phyloP scores from a whole-genome alignment of 169 alveolate genomes.

The Cryptosporidium baileyi region DNA sequence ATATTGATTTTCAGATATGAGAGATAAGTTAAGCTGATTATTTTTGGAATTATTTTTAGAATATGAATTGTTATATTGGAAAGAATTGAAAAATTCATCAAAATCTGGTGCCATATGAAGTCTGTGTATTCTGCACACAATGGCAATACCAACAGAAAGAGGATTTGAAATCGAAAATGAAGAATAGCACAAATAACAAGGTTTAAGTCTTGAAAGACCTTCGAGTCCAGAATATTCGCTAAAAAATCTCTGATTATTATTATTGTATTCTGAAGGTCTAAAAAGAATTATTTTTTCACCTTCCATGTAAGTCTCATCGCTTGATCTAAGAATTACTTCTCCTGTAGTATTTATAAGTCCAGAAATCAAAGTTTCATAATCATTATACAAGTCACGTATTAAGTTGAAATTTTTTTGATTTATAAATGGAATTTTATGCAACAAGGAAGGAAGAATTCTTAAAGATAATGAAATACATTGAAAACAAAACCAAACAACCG shows the following conservation, averaged over 20 bases:
- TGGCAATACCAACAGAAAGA: constrained; percentile 28
- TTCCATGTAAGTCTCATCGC: constrained; percentile 33
- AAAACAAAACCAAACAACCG: constrained; percentile 44
- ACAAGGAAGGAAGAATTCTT: constrained; percentile 36
- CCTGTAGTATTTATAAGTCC: constrained; percentile 25
- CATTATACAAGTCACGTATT: not conserved
- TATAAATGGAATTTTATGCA: not conserved
- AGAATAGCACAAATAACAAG: constrained; percentile 59
- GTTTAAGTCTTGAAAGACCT: constrained; percentile 53
- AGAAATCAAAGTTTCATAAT: not conserved
- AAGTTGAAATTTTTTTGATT: not conserved
- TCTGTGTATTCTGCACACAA: constrained; percentile 57
- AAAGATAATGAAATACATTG: constrained; percentile 32
- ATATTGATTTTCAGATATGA: constrained; percentile 6
- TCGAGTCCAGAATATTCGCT: constrained; percentile 35
- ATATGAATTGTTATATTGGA: constrained; percentile 25
- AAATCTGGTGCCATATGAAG: constrained; percentile 60
- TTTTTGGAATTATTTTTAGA: not conserved
- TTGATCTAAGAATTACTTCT: constrained; percentile 16
- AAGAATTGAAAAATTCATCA: constrained; percentile 52
- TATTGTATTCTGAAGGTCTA: constrained; percentile 19
- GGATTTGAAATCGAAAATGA: constrained; percentile 3
- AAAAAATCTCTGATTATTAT: constrained; percentile 12
- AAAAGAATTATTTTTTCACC: not conserved
- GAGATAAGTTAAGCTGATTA: not conserved